A percentile compares a stretch with the other conserved stretches of the same genome.
These are phyloP conservation scores for Cercospora brassicicola DNA, from an alignment of 2,329 filamentous ascomycete species.

Conservation along the genomic window DNA sequence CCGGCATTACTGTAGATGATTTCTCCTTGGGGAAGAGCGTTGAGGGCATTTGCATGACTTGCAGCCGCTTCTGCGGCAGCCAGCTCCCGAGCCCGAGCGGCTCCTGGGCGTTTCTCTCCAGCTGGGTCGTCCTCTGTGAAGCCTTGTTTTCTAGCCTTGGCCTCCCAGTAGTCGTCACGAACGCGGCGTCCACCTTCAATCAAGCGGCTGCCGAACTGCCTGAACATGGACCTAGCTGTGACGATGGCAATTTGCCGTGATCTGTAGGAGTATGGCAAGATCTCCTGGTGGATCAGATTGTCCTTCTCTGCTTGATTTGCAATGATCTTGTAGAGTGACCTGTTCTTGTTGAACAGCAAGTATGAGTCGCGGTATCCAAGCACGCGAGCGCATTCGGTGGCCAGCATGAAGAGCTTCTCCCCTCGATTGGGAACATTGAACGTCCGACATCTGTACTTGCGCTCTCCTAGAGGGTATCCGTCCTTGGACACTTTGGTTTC, in stretches of 20 bases:
- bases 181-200: slow-evolving; percentile 87
- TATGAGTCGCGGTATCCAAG: slow-evolving; percentile 97
- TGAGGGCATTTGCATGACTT: slow-evolving; percentile 56
- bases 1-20: slow-evolving; percentile 75
- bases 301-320: slow-evolving; percentile 95
- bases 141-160: slow-evolving; percentile 92
- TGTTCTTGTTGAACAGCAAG: slow-evolving; percentile 96
- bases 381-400: slow-evolving; percentile 92
- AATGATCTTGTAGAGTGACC: slow-evolving; percentile 96
- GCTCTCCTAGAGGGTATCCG: slow-evolving; percentile 76
- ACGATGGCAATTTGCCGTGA: slow-evolving; percentile 99
- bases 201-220: slow-evolving; percentile 93
- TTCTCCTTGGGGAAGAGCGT: slow-evolving; percentile 72
- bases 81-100: slow-evolving; percentile 81
- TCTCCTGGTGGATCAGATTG: slow-evolving; percentile 90
- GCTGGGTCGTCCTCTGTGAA: slow-evolving; percentile 96
- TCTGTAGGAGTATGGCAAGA: slow-evolving; percentile 93
- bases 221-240: slow-evolving; percentile 96
- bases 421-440: slow-evolving; percentile 89
- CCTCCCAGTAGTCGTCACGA: slow-evolving; percentile 98
- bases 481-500: slow-evolving; percentile 89
- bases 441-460: slow-evolving; percentile 88
- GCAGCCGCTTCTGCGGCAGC: slow-evolving; percentile 68
- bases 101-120: slow-evolving; percentile 92
- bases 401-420: slow-evolving; percentile 96